These are phyloP conservation scores for Paecilomyces variotii DNA, from an alignment of 2,329 filamentous ascomycete genomes.

Conservation along the genomic window DNA sequence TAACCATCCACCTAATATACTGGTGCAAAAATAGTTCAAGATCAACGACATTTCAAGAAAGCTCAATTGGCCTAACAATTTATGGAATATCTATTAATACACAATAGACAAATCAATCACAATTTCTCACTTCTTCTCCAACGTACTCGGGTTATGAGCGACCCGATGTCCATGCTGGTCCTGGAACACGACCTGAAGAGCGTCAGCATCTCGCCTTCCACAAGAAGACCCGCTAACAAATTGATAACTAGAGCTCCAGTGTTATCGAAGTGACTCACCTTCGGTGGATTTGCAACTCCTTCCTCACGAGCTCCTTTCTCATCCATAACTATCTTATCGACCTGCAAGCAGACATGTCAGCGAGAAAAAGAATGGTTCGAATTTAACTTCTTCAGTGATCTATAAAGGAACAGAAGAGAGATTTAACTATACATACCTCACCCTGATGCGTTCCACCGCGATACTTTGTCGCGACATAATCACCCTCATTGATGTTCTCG, in stretches of 20 bases:
- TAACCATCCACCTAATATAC: too few relatives aligned
- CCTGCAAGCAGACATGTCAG: slow-evolving; percentile 4
- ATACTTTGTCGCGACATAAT: slow-evolving; percentile 15
- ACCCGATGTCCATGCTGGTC: slow-evolving; percentile 21
- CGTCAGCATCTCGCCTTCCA: background rate
- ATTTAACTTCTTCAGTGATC: too few relatives aligned
- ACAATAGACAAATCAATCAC: background rate
- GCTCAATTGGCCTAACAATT: background rate
- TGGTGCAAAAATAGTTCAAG: too few relatives aligned
- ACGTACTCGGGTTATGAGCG: slow-evolving; percentile 15
- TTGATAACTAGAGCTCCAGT: background rate
- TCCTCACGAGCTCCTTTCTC: slow-evolving; percentile 13
- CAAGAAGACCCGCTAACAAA: background rate
- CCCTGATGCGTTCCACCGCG: slow-evolving; percentile 16
- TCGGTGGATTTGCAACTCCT: slow-evolving; percentile 16
- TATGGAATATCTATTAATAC: background rate
- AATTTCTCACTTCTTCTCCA: slow-evolving; percentile 9
- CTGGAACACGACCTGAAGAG: slow-evolving; percentile 15
- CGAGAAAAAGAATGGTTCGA: background rate
- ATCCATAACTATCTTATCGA: slow-evolving; percentile 17
- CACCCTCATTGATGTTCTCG: slow-evolving; percentile 13
- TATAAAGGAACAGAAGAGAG: background rate
- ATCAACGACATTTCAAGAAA: too few relatives aligned
- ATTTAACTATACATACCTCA: slow-evolving; percentile 9
- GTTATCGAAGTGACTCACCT: slow-evolving; percentile 9